Evolutionary conservation across 225 moss, liverwort and hornwort genomes (phyloP), one percentile per base, ranked within the genome.

Genomic region (Antitrichia curtipendula): DNA sequence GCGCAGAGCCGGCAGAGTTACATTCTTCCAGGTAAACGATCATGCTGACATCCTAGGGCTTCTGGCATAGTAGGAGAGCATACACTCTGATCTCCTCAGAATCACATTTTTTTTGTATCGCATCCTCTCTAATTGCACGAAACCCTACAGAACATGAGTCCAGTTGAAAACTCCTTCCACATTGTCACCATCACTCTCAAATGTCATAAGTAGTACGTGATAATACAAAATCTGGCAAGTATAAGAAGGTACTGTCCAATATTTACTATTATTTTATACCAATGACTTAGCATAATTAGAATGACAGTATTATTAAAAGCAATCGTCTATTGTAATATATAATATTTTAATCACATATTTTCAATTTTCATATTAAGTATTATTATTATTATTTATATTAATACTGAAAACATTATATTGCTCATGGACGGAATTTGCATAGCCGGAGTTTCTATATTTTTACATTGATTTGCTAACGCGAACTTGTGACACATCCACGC

Each of bases 21-120:
- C 38, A 83, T 98, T 76, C 94, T 98, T 87, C 98, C 97, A 90
- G 98, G 98, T 98, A 85, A 84, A 75, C 49, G 4, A 92, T 38
- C 49, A 65, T 50, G 43, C 16, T 59, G 75, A 82, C 49, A 41
- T 58, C 28, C 14, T 28, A 43, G 27, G 83, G 31, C 45, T 38
- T 52, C 38, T 74, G 47, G 57, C 41, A 43, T 69, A 57, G 34
- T 25, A 75, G 65, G 49, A 49, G 38, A 29, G 41, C 6, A 12
- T 36, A 19, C 36, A 10, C 31, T 83, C 43, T 12, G 8, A 73
- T 8, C 18, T 71, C 47, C 16, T 72, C 29, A 2, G 2, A 32
- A 6, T 24, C 11, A 43, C 6, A 16, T 12, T 43, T 13, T n/a
- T 83, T 32, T 50, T 4, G 16, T 4, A 43, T 43, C 34, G 40